A percentile compares a stretch with the other conserved stretches of the same genome.
These are phyloP conservation scores for Leishmania turanica DNA, from an alignment of 208 protist species.

Conservation along the genomic window DNA sequence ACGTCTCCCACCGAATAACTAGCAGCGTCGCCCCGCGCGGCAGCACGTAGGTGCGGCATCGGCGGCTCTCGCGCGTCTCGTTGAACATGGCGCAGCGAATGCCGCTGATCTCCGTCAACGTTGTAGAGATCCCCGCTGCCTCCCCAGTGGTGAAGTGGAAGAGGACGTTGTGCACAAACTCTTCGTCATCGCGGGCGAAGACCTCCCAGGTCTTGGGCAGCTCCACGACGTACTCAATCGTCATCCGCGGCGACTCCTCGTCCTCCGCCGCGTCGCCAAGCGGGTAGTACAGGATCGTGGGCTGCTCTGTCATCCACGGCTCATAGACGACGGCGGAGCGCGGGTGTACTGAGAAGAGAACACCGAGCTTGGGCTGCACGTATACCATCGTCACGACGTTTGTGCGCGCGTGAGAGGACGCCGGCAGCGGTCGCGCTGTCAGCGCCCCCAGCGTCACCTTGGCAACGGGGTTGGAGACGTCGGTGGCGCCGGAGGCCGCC, in stretches of 20 bases:
- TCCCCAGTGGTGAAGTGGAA: constrained; percentile 70
- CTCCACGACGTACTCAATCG: constrained; percentile 36
- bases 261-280: constrained; percentile 27
- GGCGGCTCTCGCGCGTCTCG: constrained; percentile 41
- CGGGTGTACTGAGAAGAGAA: constrained; percentile 53
- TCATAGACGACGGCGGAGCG: constrained; percentile 44
- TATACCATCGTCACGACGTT: constrained; percentile 43
- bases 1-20: constrained; percentile 58
- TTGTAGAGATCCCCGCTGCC: constrained; percentile 27
- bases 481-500: constrained; percentile 4
- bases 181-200: constrained; percentile 43
- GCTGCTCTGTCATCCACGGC: constrained; percentile 45
- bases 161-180: constrained; percentile 58
- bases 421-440: constrained; percentile 14
- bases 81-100: constrained; percentile 48
- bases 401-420: constrained; percentile 12
- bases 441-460: constrained; percentile 5
- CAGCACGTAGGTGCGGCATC: constrained; percentile 67
- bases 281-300: constrained; percentile 59
- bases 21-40: constrained; percentile 38
- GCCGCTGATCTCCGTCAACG: constrained; percentile 46
- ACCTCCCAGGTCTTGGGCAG: constrained; percentile 54
- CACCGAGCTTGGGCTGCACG: constrained; percentile 43
- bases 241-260: constrained; percentile 26
- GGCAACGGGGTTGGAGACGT: constrained; percentile 9